Evolutionary conservation across 2,329 filamentous ascomycete species (phyloP).

Genomic region (Trichoderma guizhouense): DNA sequence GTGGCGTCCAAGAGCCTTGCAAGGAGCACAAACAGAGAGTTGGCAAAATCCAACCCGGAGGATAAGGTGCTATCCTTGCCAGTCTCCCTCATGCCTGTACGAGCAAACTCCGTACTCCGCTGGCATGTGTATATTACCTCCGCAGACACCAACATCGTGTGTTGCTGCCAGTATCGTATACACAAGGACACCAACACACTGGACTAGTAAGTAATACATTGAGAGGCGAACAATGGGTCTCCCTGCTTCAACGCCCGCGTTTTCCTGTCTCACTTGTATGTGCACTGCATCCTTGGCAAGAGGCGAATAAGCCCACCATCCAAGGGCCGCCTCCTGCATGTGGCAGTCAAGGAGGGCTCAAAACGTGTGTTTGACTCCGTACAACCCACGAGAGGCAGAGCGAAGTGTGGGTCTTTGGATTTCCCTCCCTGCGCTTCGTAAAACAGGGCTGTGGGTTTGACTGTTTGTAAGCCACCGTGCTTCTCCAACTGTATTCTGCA

Average conservation of each 20-base stretch:
- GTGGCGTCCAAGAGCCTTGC: neutral
- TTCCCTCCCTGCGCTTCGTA: neutral
- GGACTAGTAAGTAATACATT: neutral
- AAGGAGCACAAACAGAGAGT: neutral
- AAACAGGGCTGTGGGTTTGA: neutral
- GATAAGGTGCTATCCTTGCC: neutral
- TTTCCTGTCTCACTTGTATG: neutral
- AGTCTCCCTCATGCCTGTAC: neutral
- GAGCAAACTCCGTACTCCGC: neutral
- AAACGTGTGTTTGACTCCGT: neutral
- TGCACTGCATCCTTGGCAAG: neutral
- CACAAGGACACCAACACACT: neutral
- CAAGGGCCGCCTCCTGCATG: constrained; percentile 2
- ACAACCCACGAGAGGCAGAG: neutral
- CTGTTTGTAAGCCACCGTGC: neutral
- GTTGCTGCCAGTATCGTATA: neutral
- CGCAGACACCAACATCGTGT: neutral
- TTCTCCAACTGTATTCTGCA: neutral
- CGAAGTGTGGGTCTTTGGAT: constrained; percentile 7
- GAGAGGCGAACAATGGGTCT: neutral
- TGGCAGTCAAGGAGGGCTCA: neutral
- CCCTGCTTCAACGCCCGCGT: neutral
- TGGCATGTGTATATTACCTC: neutral
- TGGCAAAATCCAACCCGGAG: neutral
- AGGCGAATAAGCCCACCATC: neutral